A percentile compares a stretch with the other conserved stretches of the same genome.
phyloP scores from a whole-genome alignment of 768 basidiomycete genomes.

The Tulasnella sp. region DNA sequence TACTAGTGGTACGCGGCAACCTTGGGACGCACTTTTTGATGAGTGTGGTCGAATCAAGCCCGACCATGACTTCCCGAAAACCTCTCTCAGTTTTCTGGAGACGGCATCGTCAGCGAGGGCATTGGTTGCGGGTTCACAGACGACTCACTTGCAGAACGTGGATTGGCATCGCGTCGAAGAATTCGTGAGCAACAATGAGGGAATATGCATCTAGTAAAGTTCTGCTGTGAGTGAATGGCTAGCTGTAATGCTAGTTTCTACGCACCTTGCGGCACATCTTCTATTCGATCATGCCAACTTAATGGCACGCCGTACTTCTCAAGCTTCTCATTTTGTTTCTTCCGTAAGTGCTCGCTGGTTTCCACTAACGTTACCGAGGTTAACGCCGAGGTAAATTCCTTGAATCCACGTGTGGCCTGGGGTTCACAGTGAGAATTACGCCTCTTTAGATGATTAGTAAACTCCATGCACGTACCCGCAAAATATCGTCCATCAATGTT shows the following conservation, averaged over 20 bases:
- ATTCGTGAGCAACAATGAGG: slow-evolving; percentile 90
- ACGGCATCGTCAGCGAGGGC: neutral
- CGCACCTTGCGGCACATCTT: slow-evolving; percentile 53
- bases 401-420: slow-evolving; percentile 39
- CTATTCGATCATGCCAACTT: slow-evolving; percentile 69
- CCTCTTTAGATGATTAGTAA: neutral
- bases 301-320: slow-evolving; percentile 40
- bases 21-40: slow-evolving; percentile 40
- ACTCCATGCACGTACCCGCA: slow-evolving; percentile 56
- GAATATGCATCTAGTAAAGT: slow-evolving; percentile 50
- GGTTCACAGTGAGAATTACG: slow-evolving; percentile 41
- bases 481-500: slow-evolving; percentile 83
- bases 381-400: slow-evolving; percentile 34
- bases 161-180: slow-evolving; percentile 94
- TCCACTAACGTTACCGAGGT: slow-evolving; percentile 72
- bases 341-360: slow-evolving; percentile 63
- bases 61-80: slow-evolving; percentile 83
- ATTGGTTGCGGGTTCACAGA: neutral
- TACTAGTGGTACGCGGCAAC: slow-evolving; percentile 33
- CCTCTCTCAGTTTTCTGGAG: slow-evolving; percentile 68
- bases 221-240: neutral
- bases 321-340: slow-evolving; percentile 57
- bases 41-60: slow-evolving; percentile 32
- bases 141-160: slow-evolving; percentile 73
- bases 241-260: neutral